phyloP scores from a whole-genome alignment of 257 asterid species.

The Nicotiana paniculata region DNA sequence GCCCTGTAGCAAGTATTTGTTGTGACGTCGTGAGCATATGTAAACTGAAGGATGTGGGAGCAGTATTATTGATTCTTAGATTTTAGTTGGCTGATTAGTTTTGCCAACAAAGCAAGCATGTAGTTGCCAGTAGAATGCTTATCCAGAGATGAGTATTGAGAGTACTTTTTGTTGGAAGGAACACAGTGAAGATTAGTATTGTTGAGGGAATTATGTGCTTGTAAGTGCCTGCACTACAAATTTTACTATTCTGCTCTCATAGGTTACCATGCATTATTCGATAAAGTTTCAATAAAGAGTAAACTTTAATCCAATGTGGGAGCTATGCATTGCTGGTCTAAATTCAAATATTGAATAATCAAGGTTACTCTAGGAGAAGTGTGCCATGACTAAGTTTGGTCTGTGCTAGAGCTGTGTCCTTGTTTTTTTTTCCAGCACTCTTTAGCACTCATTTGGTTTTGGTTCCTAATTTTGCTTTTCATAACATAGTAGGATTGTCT shows the following conservation, averaged over 20 bases:
- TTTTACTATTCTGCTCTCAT: not conserved
- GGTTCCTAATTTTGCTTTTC: not conserved
- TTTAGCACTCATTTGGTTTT: not conserved
- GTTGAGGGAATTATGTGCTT: not conserved
- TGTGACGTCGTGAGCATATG: not conserved
- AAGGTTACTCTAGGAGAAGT: not conserved
- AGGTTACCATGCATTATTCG: not conserved
- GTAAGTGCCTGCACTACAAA: not conserved
- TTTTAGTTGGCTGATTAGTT: not conserved
- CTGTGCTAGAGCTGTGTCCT: not conserved
- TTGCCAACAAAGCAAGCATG: not conserved
- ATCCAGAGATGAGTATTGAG: not conserved
- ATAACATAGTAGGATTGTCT: not conserved
- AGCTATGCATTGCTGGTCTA: not conserved
- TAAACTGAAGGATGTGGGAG: not conserved
- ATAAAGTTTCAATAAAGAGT: not conserved
- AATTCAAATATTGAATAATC: not conserved
- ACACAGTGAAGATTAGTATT: not conserved
- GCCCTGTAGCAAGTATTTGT: constrained; percentile 34
- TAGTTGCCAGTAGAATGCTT: not conserved
- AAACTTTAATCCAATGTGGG: not conserved
- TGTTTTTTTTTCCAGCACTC: not conserved
- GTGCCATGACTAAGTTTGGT: not conserved
- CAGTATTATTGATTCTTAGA: not conserved
- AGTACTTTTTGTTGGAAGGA: not conserved